These are phyloP conservation scores for Penicillium sclerotigenum DNA, from an alignment of 2,329 filamentous ascomycete species.

Conservation along the genomic window DNA sequence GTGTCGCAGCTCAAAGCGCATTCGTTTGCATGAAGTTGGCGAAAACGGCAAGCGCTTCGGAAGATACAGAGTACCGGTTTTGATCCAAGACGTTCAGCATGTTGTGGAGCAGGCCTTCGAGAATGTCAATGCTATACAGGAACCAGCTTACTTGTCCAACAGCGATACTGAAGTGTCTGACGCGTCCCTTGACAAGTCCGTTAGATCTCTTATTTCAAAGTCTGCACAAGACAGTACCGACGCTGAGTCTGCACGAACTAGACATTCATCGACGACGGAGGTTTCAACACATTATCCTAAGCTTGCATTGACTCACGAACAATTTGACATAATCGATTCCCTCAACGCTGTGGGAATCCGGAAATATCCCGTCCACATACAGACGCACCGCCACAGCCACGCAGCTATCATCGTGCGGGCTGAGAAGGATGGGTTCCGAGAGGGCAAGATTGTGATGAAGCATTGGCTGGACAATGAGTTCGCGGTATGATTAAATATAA, in stretches of 20 bases:
- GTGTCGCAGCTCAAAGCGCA: slow-evolving; percentile 68
- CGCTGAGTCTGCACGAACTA: neutral
- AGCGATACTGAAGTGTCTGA: slow-evolving; percentile 17
- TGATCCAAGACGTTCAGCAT: slow-evolving; percentile 70
- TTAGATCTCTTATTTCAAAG: neutral
- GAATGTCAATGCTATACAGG: slow-evolving; percentile 64
- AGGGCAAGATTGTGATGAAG: slow-evolving; percentile 72
- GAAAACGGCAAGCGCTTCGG: slow-evolving; percentile 64
- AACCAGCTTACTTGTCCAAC: slow-evolving; percentile 65
- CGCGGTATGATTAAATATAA: slow-evolving; percentile 44
- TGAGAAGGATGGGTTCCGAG: slow-evolving; percentile 64
- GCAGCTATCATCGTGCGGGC: slow-evolving; percentile 83
- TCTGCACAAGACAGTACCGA: neutral
- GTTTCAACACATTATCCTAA: slow-evolving; percentile 53
- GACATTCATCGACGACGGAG: neutral
- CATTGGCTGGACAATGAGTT: slow-evolving; percentile 83
- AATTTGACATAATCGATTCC: slow-evolving; percentile 80
- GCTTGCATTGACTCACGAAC: slow-evolving; percentile 71
- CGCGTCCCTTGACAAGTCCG: slow-evolving; percentile 31
- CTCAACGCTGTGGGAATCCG: slow-evolving; percentile 63
- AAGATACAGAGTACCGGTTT: slow-evolving; percentile 71
- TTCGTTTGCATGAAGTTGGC: slow-evolving; percentile 70
- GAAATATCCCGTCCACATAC: slow-evolving; percentile 55
- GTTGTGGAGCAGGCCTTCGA: slow-evolving; percentile 77
- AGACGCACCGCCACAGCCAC: slow-evolving; percentile 73